Conservation (phyloP, 257 asterid species). For the Asclepias syriaca region DNA sequence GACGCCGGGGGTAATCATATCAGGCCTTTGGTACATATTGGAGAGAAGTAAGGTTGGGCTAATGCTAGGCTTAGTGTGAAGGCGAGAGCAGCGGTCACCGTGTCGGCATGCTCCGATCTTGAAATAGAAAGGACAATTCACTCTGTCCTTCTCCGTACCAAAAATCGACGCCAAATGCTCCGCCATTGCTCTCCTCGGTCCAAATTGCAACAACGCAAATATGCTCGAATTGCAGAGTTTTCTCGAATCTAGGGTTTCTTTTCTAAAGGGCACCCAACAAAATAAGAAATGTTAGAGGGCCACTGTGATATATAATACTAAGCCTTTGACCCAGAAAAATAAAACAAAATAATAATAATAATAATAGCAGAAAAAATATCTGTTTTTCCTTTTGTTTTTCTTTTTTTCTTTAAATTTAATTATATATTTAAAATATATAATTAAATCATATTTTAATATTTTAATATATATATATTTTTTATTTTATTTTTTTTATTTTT, state of each 20-base stretch:
- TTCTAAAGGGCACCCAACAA: background rate
- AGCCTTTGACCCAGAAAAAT: too few relatives aligned
- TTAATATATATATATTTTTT: too few relatives aligned
- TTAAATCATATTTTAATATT: too few relatives aligned
- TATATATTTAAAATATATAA: too few relatives aligned
- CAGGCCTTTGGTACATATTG: constrained; percentile 95
- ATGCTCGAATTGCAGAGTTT: background rate
- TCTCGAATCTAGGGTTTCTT: constrained; percentile 5
- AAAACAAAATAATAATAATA: too few relatives aligned
- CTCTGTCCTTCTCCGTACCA: constrained; percentile 90
- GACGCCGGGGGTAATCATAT: constrained; percentile 95
- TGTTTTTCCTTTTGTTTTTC: too few relatives aligned
- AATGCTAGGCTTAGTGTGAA: constrained; percentile 87
- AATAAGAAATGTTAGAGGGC: background rate
- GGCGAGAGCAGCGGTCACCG: constrained; percentile 95
- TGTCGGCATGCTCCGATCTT: constrained; percentile 97
- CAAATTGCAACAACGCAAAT: background rate
- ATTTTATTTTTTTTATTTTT: too few relatives aligned
- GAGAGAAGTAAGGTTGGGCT: constrained; percentile 85
- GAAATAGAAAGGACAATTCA: constrained; percentile 93
- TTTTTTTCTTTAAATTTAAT: too few relatives aligned
- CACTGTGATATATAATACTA: background rate
- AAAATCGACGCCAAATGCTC: constrained; percentile 87
- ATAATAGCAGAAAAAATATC: too few relatives aligned
- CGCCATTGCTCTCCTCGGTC: constrained; percentile 43